Percentiles rank a stretch among this genome's conserved stretches.
These are phyloP conservation scores for Suillus spraguei DNA, from an alignment of 768 basidiomycete species.

Conservation along the genomic window DNA sequence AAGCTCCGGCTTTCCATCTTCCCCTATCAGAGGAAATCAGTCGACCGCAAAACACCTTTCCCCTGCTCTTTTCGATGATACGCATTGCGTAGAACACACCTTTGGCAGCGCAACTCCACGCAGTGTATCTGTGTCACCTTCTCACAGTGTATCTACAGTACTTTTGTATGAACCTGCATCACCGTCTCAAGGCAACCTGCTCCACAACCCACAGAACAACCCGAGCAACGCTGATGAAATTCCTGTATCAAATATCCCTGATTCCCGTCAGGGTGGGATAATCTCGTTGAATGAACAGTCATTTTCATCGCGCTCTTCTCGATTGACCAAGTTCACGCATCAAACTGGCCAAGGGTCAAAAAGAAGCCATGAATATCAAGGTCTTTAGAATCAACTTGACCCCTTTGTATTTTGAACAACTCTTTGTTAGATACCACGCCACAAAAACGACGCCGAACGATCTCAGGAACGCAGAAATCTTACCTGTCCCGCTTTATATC, in stretches of 20 bases:
- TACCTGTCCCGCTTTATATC: conserved; percentile 25
- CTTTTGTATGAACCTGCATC: not conserved
- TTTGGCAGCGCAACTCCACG: not conserved
- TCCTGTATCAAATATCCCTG: not conserved
- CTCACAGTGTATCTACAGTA: not conserved
- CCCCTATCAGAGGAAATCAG: not conserved
- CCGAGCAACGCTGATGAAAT: not conserved
- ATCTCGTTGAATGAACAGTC: not conserved
- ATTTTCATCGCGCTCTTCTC: not conserved
- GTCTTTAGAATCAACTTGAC: conserved; percentile 14
- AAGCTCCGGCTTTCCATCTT: not conserved
- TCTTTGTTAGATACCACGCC: conserved; percentile 18
- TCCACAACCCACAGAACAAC: not conserved
- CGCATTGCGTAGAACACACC: not conserved
- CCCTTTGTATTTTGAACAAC: not conserved
- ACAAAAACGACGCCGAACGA: conserved; percentile 26
- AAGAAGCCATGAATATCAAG: not conserved
- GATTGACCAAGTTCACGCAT: not conserved
- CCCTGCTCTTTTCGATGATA: not conserved
- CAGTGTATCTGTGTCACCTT: not conserved
- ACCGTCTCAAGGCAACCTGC: not conserved
- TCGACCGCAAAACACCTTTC: not conserved
- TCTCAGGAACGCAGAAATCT: conserved; percentile 15
- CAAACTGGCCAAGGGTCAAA: not conserved
- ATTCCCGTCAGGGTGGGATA: not conserved